These are phyloP conservation scores for Termitomyces sp. DNA, from an alignment of 768 basidiomycete genomes.

Conservation along the genomic window DNA sequence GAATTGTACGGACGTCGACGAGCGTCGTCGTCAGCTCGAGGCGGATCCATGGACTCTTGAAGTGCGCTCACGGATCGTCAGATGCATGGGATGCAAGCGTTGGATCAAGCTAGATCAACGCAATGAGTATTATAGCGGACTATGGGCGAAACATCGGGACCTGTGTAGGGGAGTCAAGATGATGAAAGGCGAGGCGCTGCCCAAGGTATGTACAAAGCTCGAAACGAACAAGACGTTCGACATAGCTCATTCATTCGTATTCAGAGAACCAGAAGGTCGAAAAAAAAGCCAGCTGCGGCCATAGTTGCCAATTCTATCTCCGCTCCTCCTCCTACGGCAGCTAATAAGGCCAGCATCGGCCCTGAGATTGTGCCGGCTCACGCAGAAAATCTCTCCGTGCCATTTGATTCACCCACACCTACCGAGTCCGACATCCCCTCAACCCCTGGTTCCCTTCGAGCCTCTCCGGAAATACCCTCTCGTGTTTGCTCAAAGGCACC, in stretches of 20 bases:
- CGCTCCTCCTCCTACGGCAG: background rate
- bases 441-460: background rate
- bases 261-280: conserved; percentile 4
- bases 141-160: conserved; percentile 9
- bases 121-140: conserved; percentile 2
- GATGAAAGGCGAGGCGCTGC: conserved; percentile 4
- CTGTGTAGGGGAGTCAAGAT: conserved; percentile 5
- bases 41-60: conserved; percentile 5
- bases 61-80: conserved; percentile 1
- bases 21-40: conserved; percentile 4
- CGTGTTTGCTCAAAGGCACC: background rate
- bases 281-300: background rate
- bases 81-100: conserved; percentile 2
- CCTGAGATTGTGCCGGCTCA: background rate
- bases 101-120: conserved; percentile 10
- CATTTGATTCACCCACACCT: background rate
- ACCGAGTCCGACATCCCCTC: background rate
- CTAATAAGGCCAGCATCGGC: background rate
- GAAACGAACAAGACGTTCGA: background rate
- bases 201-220: background rate
- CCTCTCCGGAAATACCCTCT: background rate
- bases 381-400: background rate
- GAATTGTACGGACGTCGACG: conserved; percentile 5
- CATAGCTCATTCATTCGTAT: background rate
- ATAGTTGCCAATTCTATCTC: background rate